Evolutionary conservation across 139 green algal genomes (phyloP), one percentile per base, ranked within the genome.

Genomic region (Choricystis sp.): DNA sequence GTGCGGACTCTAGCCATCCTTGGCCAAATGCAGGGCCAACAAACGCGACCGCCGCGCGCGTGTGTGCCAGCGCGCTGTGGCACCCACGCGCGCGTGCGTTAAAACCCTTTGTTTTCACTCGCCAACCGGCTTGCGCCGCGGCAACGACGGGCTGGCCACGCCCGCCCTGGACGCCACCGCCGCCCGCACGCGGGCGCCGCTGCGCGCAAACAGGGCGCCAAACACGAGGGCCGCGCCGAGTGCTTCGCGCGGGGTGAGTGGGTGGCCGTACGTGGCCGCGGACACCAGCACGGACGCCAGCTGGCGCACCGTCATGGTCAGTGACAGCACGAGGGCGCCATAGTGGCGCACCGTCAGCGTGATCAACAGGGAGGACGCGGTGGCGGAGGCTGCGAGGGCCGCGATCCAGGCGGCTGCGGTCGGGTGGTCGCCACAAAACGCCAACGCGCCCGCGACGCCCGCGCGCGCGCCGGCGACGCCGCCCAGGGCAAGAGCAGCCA

Each of bases 221-320:
- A 88, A 88, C 40, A 88, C 79, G 14, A 81, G 57, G 24, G 49
- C 66, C 14, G 79, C 76, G 40, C 72, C 80, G 24, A 68, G 19
- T 75, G 84, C 90, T 59, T 94, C 86, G 1, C 70, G 71, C 2
- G 49, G 5, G 16, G 76, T 72, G 2, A 97, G 79, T 0, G 78
- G 75, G 69, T 96, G 90, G 20, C 66, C 67, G 62, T 96, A 97
- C 3, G 95, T 59, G 26, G 93, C 55, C 59, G 81, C 89, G 9
- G 85, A 94, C 27, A 94, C 68, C 28, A 96, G 76, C 67, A 97
- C 93, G 64, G 84, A 92, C 28, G 95, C 59, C 62, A 94, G 88
- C 73, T 96, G 89, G 26, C 91, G 78, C 1, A 84, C 90, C 19
- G 89, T 97, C 91, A 97, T 97, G 64, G 95, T 82, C 29, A 85